Evolutionary conservation across 108 stramenopile genomes (phyloP), one percentile per base, ranked within the genome.

Genomic region (Nitzschia sp.): DNA sequence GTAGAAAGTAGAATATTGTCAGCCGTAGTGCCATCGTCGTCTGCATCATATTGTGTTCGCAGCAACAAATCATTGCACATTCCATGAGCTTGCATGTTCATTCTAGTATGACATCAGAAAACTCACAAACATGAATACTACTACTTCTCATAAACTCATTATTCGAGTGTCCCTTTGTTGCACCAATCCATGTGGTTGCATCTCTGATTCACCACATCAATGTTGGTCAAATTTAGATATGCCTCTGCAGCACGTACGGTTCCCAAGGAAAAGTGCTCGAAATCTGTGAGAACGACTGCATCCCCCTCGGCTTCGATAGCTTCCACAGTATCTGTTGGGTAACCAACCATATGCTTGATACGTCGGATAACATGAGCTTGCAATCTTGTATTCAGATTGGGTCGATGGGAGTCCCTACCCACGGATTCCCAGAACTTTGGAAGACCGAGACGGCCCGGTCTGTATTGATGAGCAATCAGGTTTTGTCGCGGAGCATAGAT

Each of bases 401-500:
- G 82, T 10, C 86, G 76, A 34, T 84, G 82, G 60, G 85, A 83
- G 24, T 87, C 76, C 57, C 91, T 57, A 15, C 83, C 88, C 0
- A 90, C 88, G 8, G 85, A 89, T 59, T 96, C 97, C 96, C 96
- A 97, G 68, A 95, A 98, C 69, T 98, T 97, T 15, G 97, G 97
- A 25, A 89, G 51, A 37, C 68, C 75, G 63, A 70, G 53, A 40
- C 68, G 69, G n/a, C 88, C 87, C 8, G 93, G 84, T 34, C 91
- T 80, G 67, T 98, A 98, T 63, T 90, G 86, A 79, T 98, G 97
- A 12, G 84, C 85, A 64, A 96, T 82, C 19, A 89, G 71, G 67
- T 91, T 91, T 53, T 77, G 76, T 21, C 89, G 76, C 0, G 97
- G 97, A 26, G 92, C 87, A 70, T 90, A 98, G 10, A 96, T 93